Base-by-base conservation (phyloP, 345 rosid genomes). In the Populus tremula region DNA sequence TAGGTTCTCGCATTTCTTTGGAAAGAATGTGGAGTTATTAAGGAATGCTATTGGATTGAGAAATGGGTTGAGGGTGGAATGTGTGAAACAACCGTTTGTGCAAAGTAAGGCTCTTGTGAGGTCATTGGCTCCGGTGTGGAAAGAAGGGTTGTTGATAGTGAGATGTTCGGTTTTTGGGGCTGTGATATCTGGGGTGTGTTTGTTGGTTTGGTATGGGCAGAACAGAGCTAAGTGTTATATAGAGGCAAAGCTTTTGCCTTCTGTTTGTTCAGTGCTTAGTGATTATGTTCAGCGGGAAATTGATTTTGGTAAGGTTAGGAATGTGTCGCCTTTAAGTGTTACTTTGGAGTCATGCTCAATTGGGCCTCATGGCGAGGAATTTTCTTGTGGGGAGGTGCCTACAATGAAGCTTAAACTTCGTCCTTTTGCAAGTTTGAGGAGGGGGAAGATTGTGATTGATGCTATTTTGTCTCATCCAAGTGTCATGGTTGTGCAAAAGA, bases 191-290 rank as follows among this genome's bases (percentile, higher is more conserved):
- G 98, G 97, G 77, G 92, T 92, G 71, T 93, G 92, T 79, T 91
- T 95, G 68, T 79, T 95, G 89, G 83, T 93, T 23, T 95, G 96
- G 96, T 95, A 89, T 82, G 99, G 97, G 74, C 94, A 93, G 78
- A 85, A 70, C 54, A 93, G 90, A 75, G 90, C 94, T 38, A 91
- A 92, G 76, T 82, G 82, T 73, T 91, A 91, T 81, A 79, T 91
- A 35, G 98, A 95, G 82, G 79, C 86, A 13, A 92, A 88, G 87
- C 96, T 95, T 85, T 86, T 95, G 78, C 98, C 99, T 63, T 89
- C 94, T 0, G 93, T 93, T 83, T 91, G 97, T 78, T 92, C 97
- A 3, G 76, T 89, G 80, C 86, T 95, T 7, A 88, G 94, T 82
- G 93, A 91, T 83, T 83, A 79, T 78, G 80, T 95, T 50, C 93